Evolutionary conservation across 352 stramenopile genomes (phyloP), one percentile per base, ranked within the genome.

Genomic region (Pythium pyrilobum): DNA sequence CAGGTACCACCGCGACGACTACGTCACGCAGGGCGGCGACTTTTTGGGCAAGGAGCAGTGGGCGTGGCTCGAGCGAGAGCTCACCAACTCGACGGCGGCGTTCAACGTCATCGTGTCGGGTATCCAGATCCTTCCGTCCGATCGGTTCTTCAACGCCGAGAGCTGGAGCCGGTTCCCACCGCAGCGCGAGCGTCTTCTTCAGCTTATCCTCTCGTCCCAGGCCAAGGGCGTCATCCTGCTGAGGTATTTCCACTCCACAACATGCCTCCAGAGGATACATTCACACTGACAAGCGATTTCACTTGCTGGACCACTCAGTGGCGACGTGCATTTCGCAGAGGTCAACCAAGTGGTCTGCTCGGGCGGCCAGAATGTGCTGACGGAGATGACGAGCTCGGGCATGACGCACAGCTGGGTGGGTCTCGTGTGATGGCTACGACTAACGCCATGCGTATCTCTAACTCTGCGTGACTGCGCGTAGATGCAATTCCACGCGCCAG

Each of bases 91-190:
- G 7, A 88, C 58, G 13, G 89, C 92, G 16, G 71, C 84, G 38
- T 95, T 97, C 51, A 97, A 98, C 66, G 85, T 98, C 25, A 85
- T 98, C 58, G 87, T 97, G 8, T 95, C 79, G 29, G 89, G 89
- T 23, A 77, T 97, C 23, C 91, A 98, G 63, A 78, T 97, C 38
- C 74, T 95, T 33, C 77, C 84, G 3, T 64, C 64, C 32, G 96
- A 90, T 42, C 83, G 65, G n/a, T 92, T 78, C 58, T 72, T 92
- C 50, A 55, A 80, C 27, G 81, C 84, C 1, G 93, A 98, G 59
- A 84, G 80, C 56, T 98, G 93, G 93, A 77, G 56, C 13, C 81
- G 90, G 28, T 97, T 97, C 61, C 85, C 90, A 4, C 66, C 67
- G 29, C 65, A 93, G 28, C 75, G 87, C 32, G 69, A 92, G 68